phyloP scores from a whole-genome alignment of 495 filamentous ascomycete species.

The Penicillium odoratum region DNA sequence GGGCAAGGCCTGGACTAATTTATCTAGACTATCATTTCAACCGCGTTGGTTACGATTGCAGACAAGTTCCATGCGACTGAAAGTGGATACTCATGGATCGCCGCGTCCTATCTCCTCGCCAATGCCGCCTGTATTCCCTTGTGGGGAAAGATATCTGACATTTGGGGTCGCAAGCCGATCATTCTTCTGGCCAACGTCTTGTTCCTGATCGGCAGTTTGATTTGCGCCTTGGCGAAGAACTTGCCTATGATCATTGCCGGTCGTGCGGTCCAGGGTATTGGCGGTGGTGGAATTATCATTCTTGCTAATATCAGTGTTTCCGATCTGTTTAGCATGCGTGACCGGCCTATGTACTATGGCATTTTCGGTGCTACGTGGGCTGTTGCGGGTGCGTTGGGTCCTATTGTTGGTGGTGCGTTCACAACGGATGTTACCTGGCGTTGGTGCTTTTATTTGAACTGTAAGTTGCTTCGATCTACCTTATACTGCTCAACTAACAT shows the following conservation, averaged over 20 bases:
- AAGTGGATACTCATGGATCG: conserved; percentile 77
- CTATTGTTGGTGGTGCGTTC: conserved; percentile 75
- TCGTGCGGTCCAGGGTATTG: conserved; percentile 78
- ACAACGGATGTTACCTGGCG: conserved; percentile 64
- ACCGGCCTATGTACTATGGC: conserved; percentile 63
- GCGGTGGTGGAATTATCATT: conserved; percentile 77
- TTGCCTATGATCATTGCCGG: conserved; percentile 76
- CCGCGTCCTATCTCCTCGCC: conserved; percentile 67
- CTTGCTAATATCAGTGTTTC: conserved; percentile 80
- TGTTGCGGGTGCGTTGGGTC: conserved; percentile 69
- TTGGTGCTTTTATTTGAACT: conserved; percentile 66
- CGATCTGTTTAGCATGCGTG: conserved; percentile 74
- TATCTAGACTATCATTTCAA: conserved; percentile 52
- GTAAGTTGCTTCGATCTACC: conserved; percentile 32
- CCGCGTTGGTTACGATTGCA: conserved; percentile 63
- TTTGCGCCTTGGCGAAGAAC: conserved; percentile 65
- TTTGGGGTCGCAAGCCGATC: conserved; percentile 82
- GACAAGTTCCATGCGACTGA: conserved; percentile 58
- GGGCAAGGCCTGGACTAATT: neutral
- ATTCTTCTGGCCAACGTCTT: conserved; percentile 68
- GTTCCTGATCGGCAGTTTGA: conserved; percentile 75
- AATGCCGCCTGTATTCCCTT: conserved; percentile 67
- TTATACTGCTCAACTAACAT: conserved; percentile 14
- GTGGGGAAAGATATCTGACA: conserved; percentile 85
- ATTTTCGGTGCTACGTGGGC: conserved; percentile 74